Percentiles rank a stretch among this genome's conserved stretches.
These are phyloP conservation scores for Vaccinium myrtillus DNA, from an alignment of 148 eudicot species.

Conservation along the genomic window DNA sequence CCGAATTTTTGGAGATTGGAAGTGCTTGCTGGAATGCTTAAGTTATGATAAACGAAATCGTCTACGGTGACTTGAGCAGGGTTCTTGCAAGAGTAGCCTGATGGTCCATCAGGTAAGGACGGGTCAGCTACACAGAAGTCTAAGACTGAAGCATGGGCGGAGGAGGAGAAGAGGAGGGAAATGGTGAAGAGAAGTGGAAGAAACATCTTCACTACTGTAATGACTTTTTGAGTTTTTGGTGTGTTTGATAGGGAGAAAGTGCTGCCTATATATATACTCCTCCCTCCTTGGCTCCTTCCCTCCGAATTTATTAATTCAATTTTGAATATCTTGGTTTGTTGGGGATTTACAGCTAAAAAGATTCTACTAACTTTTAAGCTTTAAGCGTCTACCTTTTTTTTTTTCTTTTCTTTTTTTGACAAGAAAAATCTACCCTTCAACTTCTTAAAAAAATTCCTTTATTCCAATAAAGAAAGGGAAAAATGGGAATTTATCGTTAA, in stretches of 20 bases:
- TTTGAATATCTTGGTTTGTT: too few relatives aligned
- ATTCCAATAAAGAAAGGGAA: too few relatives aligned
- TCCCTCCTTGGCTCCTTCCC: too few relatives aligned
- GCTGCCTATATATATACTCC: neutral
- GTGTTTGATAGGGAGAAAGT: neutral
- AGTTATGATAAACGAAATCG: constrained; percentile 47
- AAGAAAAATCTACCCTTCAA: too few relatives aligned
- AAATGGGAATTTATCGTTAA: too few relatives aligned
- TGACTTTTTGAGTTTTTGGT: neutral
- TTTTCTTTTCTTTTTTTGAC: too few relatives aligned
- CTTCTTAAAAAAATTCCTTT: too few relatives aligned
- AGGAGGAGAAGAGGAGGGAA: constrained; percentile 31
- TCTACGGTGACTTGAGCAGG: constrained; percentile 35
- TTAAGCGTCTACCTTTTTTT: too few relatives aligned
- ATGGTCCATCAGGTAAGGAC: constrained; percentile 38
- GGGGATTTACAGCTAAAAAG: too few relatives aligned
- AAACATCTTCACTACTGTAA: constrained; percentile 38
- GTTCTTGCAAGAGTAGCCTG: constrained; percentile 80
- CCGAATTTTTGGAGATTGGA: constrained; percentile 61
- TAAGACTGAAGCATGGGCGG: constrained; percentile 30
- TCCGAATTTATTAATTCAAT: too few relatives aligned
- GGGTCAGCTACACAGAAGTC: constrained; percentile 57
- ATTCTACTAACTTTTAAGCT: too few relatives aligned
- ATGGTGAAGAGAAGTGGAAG: constrained; percentile 33
- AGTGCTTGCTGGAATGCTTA: constrained; percentile 54